Base-by-base conservation (phyloP, 352 stramenopile species). In the Globisporangium emineosum region DNA sequence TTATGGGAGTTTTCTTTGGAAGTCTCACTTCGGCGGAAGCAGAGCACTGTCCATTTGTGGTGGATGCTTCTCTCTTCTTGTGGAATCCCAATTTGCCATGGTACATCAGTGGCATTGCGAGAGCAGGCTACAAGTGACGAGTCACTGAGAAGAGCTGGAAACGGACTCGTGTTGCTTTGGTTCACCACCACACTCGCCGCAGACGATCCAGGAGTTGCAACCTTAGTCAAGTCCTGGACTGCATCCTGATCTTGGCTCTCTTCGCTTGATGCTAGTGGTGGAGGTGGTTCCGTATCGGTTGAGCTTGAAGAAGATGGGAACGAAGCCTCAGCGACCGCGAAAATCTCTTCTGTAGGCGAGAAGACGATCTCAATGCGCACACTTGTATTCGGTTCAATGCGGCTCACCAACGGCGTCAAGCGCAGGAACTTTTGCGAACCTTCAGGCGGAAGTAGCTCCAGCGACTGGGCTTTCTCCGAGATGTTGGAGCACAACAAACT, bases 361-460 rank as follows among this genome's bases (percentile, higher is more conserved):
- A 96, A 97, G 37, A 88, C 84, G 12, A 98, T 72, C 65, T 98
- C 92, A 10, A 98, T 61, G 6, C 90, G 77, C 12, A 85, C 33
- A 19, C 67, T 78, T 29, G 76, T 60, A 5, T 65, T 66, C 5
- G 86, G 74, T 0, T 21, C 40, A 0, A 98, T 50, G 0, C 71
- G 75, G 12, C 74, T 76, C 13, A 97, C 88, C 33, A 77, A 69
- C 0, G 92, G 92, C 3, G 79, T 89, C 0, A 97, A 62, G 3
- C 67, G 73, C 8, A 93, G 57, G 27, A 86, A 71, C 0, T 66
- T 33, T 2, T 51, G 21, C 5, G 73, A 70, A 50, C 79, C 73
- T 5, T 60, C 37, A 19, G 77, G 72, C 0, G 69, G 54, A 15
- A 64, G 57, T 2, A 85, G 25, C 58, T 85, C 75, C 5, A 83